Conservation (phyloP, 768 basidiomycete genomes). For the Gyrodon lividus region DNA sequence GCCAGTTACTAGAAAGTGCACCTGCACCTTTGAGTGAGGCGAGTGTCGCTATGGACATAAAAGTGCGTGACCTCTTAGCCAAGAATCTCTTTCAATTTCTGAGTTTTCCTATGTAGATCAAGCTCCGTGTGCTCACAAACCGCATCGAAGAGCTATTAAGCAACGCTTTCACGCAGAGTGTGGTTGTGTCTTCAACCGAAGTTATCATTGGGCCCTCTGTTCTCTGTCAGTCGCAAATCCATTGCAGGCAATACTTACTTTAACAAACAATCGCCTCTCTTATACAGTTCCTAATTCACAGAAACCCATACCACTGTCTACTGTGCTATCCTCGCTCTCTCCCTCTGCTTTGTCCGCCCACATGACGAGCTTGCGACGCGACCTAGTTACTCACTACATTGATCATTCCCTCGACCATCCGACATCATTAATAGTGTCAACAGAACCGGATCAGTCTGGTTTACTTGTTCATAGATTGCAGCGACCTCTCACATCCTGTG, state of each 20-base stretch:
- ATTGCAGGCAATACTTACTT: slow-evolving; percentile 1
- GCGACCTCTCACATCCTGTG: slow-evolving; percentile 41
- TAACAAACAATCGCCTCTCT: slow-evolving; percentile 3
- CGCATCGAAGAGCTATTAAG: slow-evolving; percentile 69
- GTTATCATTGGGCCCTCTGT: slow-evolving; percentile 52
- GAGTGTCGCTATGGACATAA: slow-evolving; percentile 52
- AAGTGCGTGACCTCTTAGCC: slow-evolving; percentile 43
- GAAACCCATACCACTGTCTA: slow-evolving; percentile 47
- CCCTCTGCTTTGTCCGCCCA: slow-evolving; percentile 51
- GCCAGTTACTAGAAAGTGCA: slow-evolving; percentile 43
- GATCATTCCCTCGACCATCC: slow-evolving; percentile 58
- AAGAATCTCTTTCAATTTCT: not conserved
- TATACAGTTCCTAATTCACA: slow-evolving; percentile 56
- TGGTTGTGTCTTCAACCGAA: slow-evolving; percentile 49
- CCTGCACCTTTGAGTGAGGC: slow-evolving; percentile 54
- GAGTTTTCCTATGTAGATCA: slow-evolving; percentile 41
- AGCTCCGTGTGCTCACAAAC: slow-evolving; percentile 52
- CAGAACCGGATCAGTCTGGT: slow-evolving; percentile 33
- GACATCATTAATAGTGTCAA: slow-evolving; percentile 38
- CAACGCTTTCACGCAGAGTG: slow-evolving; percentile 62
- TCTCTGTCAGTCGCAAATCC: slow-evolving; percentile 43
- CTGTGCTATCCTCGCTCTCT: slow-evolving; percentile 60
- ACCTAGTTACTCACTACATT: slow-evolving; percentile 58
- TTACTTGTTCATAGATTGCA: slow-evolving; percentile 46
- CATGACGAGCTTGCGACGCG: slow-evolving; percentile 62